Evolutionary conservation across 1,284 basidiomycete genomes (phyloP), one percentile per base, ranked within the genome.

Genomic region (Albatrellus sp.): DNA sequence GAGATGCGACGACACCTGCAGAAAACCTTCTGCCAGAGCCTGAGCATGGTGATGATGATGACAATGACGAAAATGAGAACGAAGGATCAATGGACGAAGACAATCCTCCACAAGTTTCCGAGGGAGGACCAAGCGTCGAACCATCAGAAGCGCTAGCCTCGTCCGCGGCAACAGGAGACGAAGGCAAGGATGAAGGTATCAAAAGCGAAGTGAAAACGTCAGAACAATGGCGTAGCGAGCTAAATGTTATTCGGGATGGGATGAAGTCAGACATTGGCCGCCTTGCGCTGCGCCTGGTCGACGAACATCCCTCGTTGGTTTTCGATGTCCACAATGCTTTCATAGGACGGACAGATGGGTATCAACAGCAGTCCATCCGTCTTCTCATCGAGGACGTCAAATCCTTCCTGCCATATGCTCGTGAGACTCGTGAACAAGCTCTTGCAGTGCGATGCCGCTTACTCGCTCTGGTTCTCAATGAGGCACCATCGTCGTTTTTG

Each of bases 321-420:
- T 96, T 96, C 57, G 92, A 97, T 56, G 75, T 96, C 41, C 81
- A 87, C 54, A 72, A 73, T 29, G 83, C 85, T 10, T 90, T 93
- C 61, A 72, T 83, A 44, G 77, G 79, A 20, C 66, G 74, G 2
- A 64, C 68, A 36, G 75, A 72, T 40, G 70, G 68, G 29, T 73
- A 80, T 53, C 79, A 81, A 52, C 66, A 72, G 33, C 63, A 77
- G 50, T 75, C 80, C 11, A 69, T 85, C 39, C 71, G 70, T 35
- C 68, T 75, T 44, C 69, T 90, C 44, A 68, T 88, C 43, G 78
- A 82, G 34, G 84, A 89, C 54, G 73, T 90, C 55, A 77, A 77
- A 45, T 58, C 66, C 13, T 84, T 87, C 56, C 77, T 80, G 2
- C 70, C 77, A 7, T 66, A 63, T 35, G 79, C 80, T 7, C 73